Percentiles rank a stretch among this genome's conserved stretches.
Conservation (phyloP, 192 early-diverging fungal species). For the Phlyctochytrium arcticum region DNA sequence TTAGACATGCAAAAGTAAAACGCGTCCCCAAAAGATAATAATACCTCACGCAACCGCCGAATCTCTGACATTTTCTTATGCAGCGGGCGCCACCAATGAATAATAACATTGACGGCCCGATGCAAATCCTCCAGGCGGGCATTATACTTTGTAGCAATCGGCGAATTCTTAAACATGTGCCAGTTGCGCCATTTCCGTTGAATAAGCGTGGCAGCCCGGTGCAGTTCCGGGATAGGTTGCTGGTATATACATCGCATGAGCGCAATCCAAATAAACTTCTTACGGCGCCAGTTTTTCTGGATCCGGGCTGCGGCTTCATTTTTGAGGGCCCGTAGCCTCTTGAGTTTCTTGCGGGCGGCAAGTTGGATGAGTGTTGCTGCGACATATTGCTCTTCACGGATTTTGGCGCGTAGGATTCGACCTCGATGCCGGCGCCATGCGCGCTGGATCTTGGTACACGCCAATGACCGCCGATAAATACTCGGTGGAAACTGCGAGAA, state of each 20-base stretch:
- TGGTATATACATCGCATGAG: constrained; percentile 57
- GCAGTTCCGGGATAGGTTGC: constrained; percentile 47
- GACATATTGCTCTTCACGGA: constrained; percentile 45
- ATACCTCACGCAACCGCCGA: constrained; percentile 36
- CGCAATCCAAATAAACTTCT: constrained; percentile 49
- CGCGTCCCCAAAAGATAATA: neutral
- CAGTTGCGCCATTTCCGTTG: constrained; percentile 53
- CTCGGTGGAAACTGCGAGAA: constrained; percentile 59
- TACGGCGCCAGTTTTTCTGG: constrained; percentile 49
- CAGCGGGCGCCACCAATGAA: constrained; percentile 53
- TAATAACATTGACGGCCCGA: constrained; percentile 42
- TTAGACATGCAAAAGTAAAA: neutral
- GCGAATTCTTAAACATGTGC: constrained; percentile 53
- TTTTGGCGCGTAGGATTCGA: constrained; percentile 28
- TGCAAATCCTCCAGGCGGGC: constrained; percentile 46
- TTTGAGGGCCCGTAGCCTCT: constrained; percentile 39
- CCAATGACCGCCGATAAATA: constrained; percentile 51
- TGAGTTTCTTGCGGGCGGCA: constrained; percentile 46
- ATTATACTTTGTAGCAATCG: constrained; percentile 50
- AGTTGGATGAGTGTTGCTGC: constrained; percentile 52
- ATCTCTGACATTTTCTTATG: constrained; percentile 36
- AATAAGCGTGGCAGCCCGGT: constrained; percentile 44
- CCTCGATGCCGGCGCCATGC: constrained; percentile 48
- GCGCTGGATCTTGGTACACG: constrained; percentile 50
- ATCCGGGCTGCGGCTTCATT: constrained; percentile 49